A percentile compares a stretch with the other conserved stretches of the same genome.
Conservation (phyloP, 2,329 filamentous ascomycete species). For the Aspergillus tanneri region DNA sequence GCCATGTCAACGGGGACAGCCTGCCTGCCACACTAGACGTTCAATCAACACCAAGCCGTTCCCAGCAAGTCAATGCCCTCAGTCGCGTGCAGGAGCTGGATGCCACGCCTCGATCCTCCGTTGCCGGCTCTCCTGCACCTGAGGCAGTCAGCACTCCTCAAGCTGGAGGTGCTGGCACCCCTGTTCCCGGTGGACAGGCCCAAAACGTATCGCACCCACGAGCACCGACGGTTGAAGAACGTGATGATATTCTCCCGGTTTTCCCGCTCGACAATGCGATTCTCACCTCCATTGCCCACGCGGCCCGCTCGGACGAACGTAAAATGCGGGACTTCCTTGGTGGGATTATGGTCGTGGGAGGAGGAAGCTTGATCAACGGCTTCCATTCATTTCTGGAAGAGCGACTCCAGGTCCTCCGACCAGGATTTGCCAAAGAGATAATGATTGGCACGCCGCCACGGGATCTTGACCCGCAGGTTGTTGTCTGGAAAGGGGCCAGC, state of each 20-base stretch:
- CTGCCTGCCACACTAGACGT: constrained; percentile 28
- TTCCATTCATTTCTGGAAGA: constrained; percentile 83
- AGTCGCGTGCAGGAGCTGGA: constrained; percentile 67
- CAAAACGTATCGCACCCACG: constrained; percentile 39
- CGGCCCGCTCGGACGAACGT: constrained; percentile 84
- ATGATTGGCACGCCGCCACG: constrained; percentile 70
- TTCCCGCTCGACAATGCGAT: constrained; percentile 87
- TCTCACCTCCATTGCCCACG: constrained; percentile 82
- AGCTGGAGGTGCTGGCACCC: constrained; percentile 45
- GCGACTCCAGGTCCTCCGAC: constrained; percentile 65
- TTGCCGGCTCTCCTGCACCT: constrained; percentile 82
- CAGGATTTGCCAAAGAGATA: constrained; percentile 64
- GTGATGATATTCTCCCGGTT: constrained; percentile 77
- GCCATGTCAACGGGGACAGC: constrained; percentile 40
- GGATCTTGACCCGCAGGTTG: constrained; percentile 96
- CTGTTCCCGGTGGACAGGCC: constrained; percentile 33
- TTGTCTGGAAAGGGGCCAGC: constrained; percentile 95
- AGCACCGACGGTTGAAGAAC: constrained; percentile 54
- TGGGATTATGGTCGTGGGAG: constrained; percentile 86
- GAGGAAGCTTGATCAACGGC: constrained; percentile 75
- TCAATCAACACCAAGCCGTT: constrained; percentile 48
- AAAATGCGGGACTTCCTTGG: constrained; percentile 87
- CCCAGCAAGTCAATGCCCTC: constrained; percentile 68
- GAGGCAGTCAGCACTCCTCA: constrained; percentile 71
- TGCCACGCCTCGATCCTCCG: constrained; percentile 78